Percentiles rank a stretch among this genome's conserved stretches.
phyloP scores from a whole-genome alignment of 805 yeast species.

The Candida maris region DNA sequence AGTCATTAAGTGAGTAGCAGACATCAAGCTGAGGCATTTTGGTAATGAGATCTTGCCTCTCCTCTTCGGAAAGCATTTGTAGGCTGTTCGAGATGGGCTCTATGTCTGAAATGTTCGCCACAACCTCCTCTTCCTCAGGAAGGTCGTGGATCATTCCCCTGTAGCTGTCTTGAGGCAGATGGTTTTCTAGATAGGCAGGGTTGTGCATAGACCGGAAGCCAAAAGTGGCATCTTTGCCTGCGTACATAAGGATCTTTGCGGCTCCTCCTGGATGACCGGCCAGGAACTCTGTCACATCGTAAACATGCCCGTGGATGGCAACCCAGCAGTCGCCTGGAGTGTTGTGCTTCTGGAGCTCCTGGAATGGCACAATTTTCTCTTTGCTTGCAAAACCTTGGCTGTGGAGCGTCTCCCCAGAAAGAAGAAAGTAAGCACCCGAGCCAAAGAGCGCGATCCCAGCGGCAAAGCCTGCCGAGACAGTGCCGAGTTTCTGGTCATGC shows the following conservation, averaged over 20 bases:
- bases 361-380: conserved; percentile 9
- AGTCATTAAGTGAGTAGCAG: conserved; percentile 74
- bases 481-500: no score
- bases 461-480: no score
- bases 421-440: no score
- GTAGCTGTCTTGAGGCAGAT: conserved; percentile 26
- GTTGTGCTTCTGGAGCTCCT: conserved; percentile 46
- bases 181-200: conserved; percentile 23
- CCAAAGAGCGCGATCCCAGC: no score
- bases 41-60: conserved; percentile 34
- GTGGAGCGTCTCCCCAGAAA: no score
- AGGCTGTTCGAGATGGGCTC: conserved; percentile 12
- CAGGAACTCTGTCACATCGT: conserved; percentile 59
- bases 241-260: conserved; percentile 38
- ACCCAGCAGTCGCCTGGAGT: conserved; percentile 73
- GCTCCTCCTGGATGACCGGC: conserved; percentile 46
- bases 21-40: conserved; percentile 64
- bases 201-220: conserved; percentile 29
- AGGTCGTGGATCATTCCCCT: conserved; percentile 34
- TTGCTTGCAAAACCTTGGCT: no score
- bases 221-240: conserved; percentile 48
- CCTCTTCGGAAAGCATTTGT: conserved; percentile 27
- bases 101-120: conserved; percentile 23
- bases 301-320: conserved; percentile 71
- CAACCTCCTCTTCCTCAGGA: conserved; percentile 25